Percentiles rank a stretch among this genome's conserved stretches.
phyloP scores from a whole-genome alignment of 2,329 filamentous ascomycete species.

The Lasiodiplodia gonubiensis region DNA sequence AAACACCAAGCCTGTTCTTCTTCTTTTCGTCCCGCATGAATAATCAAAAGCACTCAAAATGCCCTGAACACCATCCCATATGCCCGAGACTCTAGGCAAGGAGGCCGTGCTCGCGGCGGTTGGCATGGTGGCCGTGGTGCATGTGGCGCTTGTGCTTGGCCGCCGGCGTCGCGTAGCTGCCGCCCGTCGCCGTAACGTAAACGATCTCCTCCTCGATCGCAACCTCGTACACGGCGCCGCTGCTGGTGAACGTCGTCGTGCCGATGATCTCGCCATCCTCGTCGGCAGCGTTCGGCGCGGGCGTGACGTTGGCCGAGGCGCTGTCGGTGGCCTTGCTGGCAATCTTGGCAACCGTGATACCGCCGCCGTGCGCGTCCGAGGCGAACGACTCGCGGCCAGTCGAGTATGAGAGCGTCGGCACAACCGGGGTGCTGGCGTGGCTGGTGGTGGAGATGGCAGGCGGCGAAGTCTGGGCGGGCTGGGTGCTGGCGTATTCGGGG shows the following conservation, averaged over 20 bases:
- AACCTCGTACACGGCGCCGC: slow-evolving; percentile 52
- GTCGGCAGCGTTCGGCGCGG: slow-evolving; percentile 24
- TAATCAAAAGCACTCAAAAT: slow-evolving; percentile 13
- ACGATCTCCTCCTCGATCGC: slow-evolving; percentile 52
- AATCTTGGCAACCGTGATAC: slow-evolving; percentile 42
- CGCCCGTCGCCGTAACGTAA: slow-evolving; percentile 46
- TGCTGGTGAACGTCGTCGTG: slow-evolving; percentile 51
- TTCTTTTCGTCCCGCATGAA: slow-evolving; percentile 26
- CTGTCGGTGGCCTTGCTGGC: slow-evolving; percentile 29
- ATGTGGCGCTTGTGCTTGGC: slow-evolving; percentile 37
- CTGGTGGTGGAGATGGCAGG: slow-evolving; percentile 28
- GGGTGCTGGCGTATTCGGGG: slow-evolving; percentile 47
- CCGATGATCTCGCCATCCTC: slow-evolving; percentile 37
- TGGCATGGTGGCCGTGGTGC: slow-evolving; percentile 38
- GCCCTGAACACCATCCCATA: slow-evolving; percentile 19
- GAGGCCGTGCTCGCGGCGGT: slow-evolving; percentile 33
- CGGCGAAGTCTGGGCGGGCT: slow-evolving; percentile 29
- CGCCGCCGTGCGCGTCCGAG: slow-evolving; percentile 42
- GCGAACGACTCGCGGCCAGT: slow-evolving; percentile 37
- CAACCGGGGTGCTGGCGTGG: slow-evolving; percentile 32
- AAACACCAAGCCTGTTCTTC: slow-evolving; percentile 20
- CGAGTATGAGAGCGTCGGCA: slow-evolving; percentile 44
- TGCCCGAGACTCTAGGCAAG: slow-evolving; percentile 13
- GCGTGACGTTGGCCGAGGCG: slow-evolving; percentile 22
- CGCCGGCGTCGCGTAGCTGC: slow-evolving; percentile 30